These are phyloP conservation scores for Phalaenopsis equestris DNA, from an alignment of 106 monocot genomes.

Conservation along the genomic window DNA sequence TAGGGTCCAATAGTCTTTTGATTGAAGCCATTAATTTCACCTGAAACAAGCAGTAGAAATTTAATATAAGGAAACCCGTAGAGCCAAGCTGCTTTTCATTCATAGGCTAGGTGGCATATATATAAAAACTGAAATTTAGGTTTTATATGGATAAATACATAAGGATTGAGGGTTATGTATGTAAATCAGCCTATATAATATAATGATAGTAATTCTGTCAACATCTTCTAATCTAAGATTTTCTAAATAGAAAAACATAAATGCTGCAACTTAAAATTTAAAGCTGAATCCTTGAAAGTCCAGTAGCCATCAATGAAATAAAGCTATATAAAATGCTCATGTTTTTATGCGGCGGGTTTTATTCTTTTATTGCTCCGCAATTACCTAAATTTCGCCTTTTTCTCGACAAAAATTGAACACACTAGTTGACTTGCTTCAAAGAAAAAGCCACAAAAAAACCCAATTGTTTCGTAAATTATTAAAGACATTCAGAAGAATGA, in stretches of 20 bases:
- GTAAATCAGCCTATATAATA: neutral
- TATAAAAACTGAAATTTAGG: neutral
- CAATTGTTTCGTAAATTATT: neutral
- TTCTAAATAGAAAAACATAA: neutral
- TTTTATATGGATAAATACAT: too few relatives aligned
- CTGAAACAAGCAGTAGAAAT: constrained; percentile 18
- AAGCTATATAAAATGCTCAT: too few relatives aligned
- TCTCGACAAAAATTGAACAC: too few relatives aligned
- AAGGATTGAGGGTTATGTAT: too few relatives aligned
- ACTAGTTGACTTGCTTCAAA: neutral
- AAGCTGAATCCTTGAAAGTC: neutral
- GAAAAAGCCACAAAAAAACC: neutral
- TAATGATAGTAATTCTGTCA: neutral
- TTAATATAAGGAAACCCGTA: neutral
- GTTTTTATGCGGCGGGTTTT: too few relatives aligned
- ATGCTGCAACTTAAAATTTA: neutral
- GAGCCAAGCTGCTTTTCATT: neutral
- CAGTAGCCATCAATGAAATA: too few relatives aligned
- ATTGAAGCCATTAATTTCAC: constrained; percentile 77
- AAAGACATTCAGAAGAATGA: neutral
- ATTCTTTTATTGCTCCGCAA: too few relatives aligned
- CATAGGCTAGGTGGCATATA: neutral
- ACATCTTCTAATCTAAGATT: too few relatives aligned
- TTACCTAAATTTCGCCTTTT: too few relatives aligned
- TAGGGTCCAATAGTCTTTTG: constrained; percentile 84